phyloP scores from a whole-genome alignment of 805 yeast genomes.

The Candida manassasensis region DNA sequence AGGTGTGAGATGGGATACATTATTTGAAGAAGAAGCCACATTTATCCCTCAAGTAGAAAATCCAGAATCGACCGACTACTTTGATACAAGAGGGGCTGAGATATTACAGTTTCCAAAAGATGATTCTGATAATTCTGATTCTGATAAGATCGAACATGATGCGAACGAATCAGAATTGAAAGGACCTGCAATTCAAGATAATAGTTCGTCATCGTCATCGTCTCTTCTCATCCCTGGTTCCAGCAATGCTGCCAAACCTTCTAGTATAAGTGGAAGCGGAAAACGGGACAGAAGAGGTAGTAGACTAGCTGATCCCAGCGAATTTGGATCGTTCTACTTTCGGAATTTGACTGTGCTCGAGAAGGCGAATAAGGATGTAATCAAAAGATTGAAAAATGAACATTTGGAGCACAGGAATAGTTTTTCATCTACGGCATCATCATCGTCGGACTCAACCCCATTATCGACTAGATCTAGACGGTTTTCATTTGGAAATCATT shows the following conservation, averaged over 20 bases:
- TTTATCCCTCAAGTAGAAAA: conserved; percentile 76
- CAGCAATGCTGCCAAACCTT: not conserved
- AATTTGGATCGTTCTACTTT: conserved; percentile 91
- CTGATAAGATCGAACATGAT: conserved; percentile 13
- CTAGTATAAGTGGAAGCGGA: conserved; percentile 8
- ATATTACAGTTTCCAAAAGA: conserved; percentile 55
- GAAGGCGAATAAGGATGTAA: conserved; percentile 89
- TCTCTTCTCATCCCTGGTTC: conserved; percentile 4
- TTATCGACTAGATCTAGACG: conserved; percentile 30
- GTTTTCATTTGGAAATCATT: conserved; percentile 22
- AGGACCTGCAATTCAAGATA: conserved; percentile 10
- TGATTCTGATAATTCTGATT: conserved; percentile 35
- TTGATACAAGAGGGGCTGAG: conserved; percentile 85
- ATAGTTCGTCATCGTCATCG: conserved; percentile 4
- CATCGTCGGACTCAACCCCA: conserved; percentile 44
- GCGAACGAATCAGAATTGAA: conserved; percentile 9
- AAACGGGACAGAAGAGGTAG: conserved; percentile 69
- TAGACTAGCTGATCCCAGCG: conserved; percentile 64
- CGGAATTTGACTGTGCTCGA: conserved; percentile 86
- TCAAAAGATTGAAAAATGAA: conserved; percentile 79
- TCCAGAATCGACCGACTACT: conserved; percentile 88
- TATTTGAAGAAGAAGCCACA: conserved; percentile 69
- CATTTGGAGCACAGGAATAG: conserved; percentile 60
- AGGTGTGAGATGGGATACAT: conserved; percentile 66
- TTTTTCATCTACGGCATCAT: conserved; percentile 31